Base-by-base conservation (phyloP, 441 rosid genomes). In the Gossypium trilobum region DNA sequence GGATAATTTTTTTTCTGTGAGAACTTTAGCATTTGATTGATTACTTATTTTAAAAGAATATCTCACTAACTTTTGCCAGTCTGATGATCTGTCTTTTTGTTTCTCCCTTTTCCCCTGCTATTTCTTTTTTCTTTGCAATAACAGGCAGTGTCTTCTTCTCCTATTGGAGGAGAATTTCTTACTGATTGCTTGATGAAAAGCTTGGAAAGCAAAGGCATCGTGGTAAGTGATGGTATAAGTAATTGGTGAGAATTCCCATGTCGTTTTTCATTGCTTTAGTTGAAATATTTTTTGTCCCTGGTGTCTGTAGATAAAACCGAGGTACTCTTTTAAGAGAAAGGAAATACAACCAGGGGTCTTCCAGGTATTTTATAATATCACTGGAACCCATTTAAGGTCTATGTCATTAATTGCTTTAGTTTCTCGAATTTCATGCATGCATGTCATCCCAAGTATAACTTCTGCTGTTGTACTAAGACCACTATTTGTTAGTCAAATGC, bases 321-420 rank as follows among this genome's bases (percentile, higher is more conserved):
- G 98, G 80, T 95, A 95, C 78, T 91, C 99, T 31, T 91, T 95
- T 83, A 93, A 89, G 90, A 86, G 99, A 79, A 93, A 93, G 82
- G 99, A 95, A 84, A 79, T 81, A 73, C 92, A 97, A 19, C 83
- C 94, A 1, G 92, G 97, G 42, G 98, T 89, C 20, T 95, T 88
- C 86, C 98, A 93, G 98, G 99, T 95, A 79, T 52, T 69, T 68
- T 70, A 42, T 39, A 31, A 13, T 68, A 33, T 65, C 55, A 25
- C 58, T 25, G 7, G 44, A 14, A 14, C 1, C 11, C 4, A 14
- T 67, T 66, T 66, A 3, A 66, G 70, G 57, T n/a, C 25, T 3
- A 46, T 48, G 22, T 13, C 70, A 23, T 46, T 13, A 42, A 42
- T 65, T 42, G 33, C 11, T 20, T 42, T 44, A 42, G 31, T 44